phyloP scores from a whole-genome alignment of 352 stramenopile species.

The Globisporangium viniferum region DNA sequence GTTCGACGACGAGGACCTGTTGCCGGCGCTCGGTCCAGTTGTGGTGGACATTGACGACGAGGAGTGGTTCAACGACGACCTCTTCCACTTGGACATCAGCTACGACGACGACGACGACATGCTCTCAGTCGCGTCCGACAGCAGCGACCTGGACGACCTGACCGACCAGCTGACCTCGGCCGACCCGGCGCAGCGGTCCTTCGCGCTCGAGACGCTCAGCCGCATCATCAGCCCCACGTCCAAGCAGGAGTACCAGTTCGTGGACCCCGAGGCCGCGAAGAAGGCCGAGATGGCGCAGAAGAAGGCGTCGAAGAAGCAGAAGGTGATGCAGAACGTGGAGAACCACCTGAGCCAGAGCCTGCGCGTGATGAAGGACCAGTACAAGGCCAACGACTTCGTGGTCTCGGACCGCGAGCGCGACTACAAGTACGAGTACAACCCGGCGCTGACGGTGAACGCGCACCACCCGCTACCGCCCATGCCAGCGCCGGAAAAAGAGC shows the following conservation, averaged over 20 bases:
- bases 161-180: constrained; percentile 37
- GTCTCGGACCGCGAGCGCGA: constrained; percentile 25
- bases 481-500: constrained; percentile 35
- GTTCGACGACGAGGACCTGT: constrained; percentile 48
- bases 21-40: constrained; percentile 37
- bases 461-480: constrained; percentile 47
- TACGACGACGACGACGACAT: constrained; percentile 25
- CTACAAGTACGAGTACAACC: constrained; percentile 47
- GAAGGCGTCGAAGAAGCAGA: constrained; percentile 21
- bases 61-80: constrained; percentile 34
- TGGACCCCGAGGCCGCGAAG: constrained; percentile 3
- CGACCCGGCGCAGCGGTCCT: constrained; percentile 32
- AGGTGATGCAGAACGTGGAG: constrained; percentile 39
- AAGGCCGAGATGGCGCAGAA: background rate
- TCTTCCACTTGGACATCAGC: constrained; percentile 12
- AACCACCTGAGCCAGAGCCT: constrained; percentile 36
- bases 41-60: constrained; percentile 38
- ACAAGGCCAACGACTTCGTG: constrained; percentile 11
- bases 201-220: constrained; percentile 40
- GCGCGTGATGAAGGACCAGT: constrained; percentile 17
- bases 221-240: constrained; percentile 31
- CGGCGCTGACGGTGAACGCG: constrained; percentile 27
- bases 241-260: constrained; percentile 11
- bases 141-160: constrained; percentile 26
- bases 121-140: constrained; percentile 25